Conservation (phyloP, 345 rosid genomes). For the Eucalyptus rudis region DNA sequence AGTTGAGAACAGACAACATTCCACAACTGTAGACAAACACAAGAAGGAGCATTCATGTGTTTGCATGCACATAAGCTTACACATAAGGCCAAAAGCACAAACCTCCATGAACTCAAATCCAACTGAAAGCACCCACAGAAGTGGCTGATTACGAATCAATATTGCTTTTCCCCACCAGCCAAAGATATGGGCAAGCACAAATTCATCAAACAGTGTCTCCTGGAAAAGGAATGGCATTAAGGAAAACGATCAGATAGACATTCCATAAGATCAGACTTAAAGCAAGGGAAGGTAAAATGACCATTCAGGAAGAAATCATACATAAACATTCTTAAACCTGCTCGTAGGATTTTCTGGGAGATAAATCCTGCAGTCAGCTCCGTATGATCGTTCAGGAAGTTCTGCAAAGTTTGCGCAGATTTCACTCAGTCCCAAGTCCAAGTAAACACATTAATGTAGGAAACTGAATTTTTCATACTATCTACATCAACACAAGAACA, state of each 20-base stretch:
- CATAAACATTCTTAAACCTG: constrained; percentile 99
- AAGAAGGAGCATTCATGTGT: neutral
- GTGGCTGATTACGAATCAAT: constrained; percentile 87
- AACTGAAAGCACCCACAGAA: constrained; percentile 92
- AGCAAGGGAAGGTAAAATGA: neutral
- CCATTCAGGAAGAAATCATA: constrained; percentile 67
- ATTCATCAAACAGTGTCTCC: constrained; percentile 92
- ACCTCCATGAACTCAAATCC: constrained; percentile 99
- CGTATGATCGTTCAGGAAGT: constrained; percentile 95
- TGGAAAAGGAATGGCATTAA: constrained; percentile 3
- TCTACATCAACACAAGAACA: neutral
- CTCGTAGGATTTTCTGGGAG: constrained; percentile 73
- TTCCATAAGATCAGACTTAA: neutral
- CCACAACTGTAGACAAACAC: neutral
- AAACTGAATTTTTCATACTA: neutral
- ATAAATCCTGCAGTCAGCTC: constrained; percentile 92
- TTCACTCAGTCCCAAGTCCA: neutral
- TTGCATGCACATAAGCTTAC: neutral
- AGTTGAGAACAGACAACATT: neutral
- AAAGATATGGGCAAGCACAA: constrained; percentile 92
- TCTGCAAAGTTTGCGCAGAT: constrained; percentile 32
- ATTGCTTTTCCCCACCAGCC: constrained; percentile 99
- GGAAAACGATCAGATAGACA: neutral
- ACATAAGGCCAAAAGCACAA: constrained; percentile 1
- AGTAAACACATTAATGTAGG: neutral